Evolutionary conservation across 139 green algal species (phyloP).

Genomic region (Volvox reticuliferus): DNA sequence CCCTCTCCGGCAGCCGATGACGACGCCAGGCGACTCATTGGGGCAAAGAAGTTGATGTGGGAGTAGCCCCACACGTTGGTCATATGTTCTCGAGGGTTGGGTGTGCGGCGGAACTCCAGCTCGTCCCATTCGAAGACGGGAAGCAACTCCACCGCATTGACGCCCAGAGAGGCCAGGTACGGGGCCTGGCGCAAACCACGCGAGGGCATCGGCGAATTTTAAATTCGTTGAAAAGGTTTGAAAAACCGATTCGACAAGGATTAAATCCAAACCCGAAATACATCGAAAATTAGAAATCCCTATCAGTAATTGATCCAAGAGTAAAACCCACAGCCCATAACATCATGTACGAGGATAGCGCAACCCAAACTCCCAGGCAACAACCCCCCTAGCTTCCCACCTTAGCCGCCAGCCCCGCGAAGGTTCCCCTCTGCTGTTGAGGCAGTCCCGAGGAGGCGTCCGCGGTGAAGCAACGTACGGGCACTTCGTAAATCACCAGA

Average conservation of each 20-base stretch:
- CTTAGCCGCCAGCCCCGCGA: constrained; percentile 84
- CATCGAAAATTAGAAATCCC: too few relatives aligned
- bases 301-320: too few relatives aligned
- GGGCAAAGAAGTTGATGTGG: constrained; percentile 90
- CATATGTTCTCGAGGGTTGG: constrained; percentile 81
- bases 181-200: constrained; percentile 42
- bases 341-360: too few relatives aligned
- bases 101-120: constrained; percentile 89
- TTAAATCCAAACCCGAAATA: too few relatives aligned
- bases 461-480: constrained; percentile 88
- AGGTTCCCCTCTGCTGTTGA: constrained; percentile 75
- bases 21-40: constrained; percentile 83
- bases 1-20: constrained; percentile 55
- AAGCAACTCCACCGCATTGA: constrained; percentile 94
- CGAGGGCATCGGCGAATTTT: too few relatives aligned
- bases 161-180: constrained; percentile 83
- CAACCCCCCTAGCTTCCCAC: constrained; percentile 45
- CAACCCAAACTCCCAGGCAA: too few relatives aligned
- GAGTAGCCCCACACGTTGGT: constrained; percentile 96
- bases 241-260: too few relatives aligned
- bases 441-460: constrained; percentile 68
- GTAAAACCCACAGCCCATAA: too few relatives aligned
- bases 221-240: too few relatives aligned
- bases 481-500: constrained; percentile 90
- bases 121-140: constrained; percentile 97